Percentiles rank a stretch among this genome's conserved stretches.
Conservation (phyloP, 176 grass and related monocot genomes). For the Carex cristatella region DNA sequence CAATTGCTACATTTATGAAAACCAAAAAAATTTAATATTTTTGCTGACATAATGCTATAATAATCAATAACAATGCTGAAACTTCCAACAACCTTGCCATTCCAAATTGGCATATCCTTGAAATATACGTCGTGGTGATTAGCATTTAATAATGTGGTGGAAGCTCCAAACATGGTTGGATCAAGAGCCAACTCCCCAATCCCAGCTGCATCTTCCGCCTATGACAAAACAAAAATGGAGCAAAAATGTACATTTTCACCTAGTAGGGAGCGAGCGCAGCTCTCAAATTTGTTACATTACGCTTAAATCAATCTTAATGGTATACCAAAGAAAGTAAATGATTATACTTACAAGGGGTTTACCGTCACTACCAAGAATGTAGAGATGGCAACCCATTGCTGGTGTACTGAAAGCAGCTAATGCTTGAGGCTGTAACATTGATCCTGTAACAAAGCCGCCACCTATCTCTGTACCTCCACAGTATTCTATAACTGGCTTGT, state of each 20-base stretch:
- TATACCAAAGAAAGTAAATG: conserved; percentile 2
- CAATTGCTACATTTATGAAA: conserved; percentile 40
- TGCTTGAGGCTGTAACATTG: conserved; percentile 74
- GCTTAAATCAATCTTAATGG: background rate
- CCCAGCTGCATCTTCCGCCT: conserved; percentile 53
- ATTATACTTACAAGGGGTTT: conserved; percentile 67
- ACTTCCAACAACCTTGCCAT: conserved; percentile 45
- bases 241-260: background rate
- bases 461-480: conserved; percentile 96
- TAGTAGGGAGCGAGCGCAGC: background rate
- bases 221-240: background rate
- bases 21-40: conserved; percentile 23
- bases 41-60: background rate
- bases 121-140: conserved; percentile 88
- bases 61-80: background rate
- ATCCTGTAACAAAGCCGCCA: conserved; percentile 80
- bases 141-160: conserved; percentile 72
- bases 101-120: conserved; percentile 73
- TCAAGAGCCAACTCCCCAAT: conserved; percentile 87
- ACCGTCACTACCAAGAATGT: conserved; percentile 59
- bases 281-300: conserved; percentile 6
- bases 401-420: conserved; percentile 93
- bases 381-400: conserved; percentile 73
- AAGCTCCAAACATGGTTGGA: conserved; percentile 83
- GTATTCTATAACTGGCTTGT: conserved; percentile 95